These are phyloP conservation scores for Hemileccinum impolitum DNA, from an alignment of 768 basidiomycete species.

Conservation along the genomic window DNA sequence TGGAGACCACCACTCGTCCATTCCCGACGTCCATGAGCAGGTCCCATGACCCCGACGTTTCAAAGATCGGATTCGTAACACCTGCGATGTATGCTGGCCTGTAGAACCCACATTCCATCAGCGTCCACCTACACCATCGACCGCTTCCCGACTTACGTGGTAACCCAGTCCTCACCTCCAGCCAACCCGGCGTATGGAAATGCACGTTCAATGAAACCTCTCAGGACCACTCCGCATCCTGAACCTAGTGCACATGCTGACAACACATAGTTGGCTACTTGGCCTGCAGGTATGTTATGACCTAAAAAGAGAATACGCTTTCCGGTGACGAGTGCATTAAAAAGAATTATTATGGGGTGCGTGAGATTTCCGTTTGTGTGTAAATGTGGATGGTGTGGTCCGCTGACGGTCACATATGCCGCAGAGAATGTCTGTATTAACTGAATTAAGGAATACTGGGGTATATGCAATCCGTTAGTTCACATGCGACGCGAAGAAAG, in stretches of 20 bases:
- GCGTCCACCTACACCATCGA: not conserved
- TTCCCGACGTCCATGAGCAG: conserved; percentile 88
- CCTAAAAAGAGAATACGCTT: conserved; percentile 97
- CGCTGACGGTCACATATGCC: conserved; percentile 54
- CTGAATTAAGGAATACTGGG: conserved; percentile 87
- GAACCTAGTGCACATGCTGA: conserved; percentile 92
- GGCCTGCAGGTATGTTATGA: conserved; percentile 82
- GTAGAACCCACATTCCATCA: conserved; percentile 6
- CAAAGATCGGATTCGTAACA: conserved; percentile 96
- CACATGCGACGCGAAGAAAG: not conserved
- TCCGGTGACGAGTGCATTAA: conserved; percentile 93
- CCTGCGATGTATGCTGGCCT: conserved; percentile 95
- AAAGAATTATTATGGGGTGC: conserved; percentile 91
- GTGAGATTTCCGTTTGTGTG: conserved; percentile 90
- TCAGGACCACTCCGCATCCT: conserved; percentile 79
- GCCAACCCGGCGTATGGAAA: conserved; percentile 94
- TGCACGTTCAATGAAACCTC: conserved; percentile 86
- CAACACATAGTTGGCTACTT: conserved; percentile 88
- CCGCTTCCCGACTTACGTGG: conserved; percentile 54
- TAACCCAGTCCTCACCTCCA: conserved; percentile 87
- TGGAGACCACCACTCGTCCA: conserved; percentile 83
- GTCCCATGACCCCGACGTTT: conserved; percentile 86
- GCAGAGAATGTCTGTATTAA: conserved; percentile 81
- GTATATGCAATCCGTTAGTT: conserved; percentile 11
- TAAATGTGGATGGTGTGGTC: conserved; percentile 85